phyloP scores from a whole-genome alignment of 305 asterid genomes.

The Fraxinus ornus region DNA sequence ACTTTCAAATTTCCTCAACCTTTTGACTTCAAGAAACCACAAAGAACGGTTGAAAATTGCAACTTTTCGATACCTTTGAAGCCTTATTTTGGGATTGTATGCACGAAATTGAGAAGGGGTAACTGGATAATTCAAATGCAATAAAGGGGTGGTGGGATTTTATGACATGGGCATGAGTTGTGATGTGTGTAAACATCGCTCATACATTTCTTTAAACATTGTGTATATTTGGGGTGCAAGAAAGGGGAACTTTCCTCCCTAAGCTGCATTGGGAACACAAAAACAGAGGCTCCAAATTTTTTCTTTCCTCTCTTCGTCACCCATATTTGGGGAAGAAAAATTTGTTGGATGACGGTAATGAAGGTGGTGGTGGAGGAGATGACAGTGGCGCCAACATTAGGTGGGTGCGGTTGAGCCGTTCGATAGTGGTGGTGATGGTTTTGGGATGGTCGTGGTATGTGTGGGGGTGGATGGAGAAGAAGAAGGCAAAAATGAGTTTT shows the following conservation, averaged over 20 bases:
- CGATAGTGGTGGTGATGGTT: no score
- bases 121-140: background rate
- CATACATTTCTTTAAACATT: background rate
- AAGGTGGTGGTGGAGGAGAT: no score
- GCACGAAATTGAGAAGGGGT: background rate
- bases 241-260: background rate
- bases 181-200: background rate
- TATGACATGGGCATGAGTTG: background rate
- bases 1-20: background rate
- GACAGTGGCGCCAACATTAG: no score
- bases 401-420: no score
- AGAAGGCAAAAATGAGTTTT: no score
- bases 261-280: background rate
- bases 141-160: background rate
- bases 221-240: background rate
- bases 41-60: background rate
- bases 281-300: background rate
- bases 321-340: background rate
- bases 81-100: background rate
- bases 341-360: background rate
- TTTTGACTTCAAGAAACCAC: background rate
- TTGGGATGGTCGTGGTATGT: no score
- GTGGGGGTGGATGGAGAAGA: no score
- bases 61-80: background rate
- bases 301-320: background rate